Evolutionary conservation across 306 rosid genomes (phyloP), one percentile per base, ranked within the genome.

Genomic region (Styphnolobium japonicum): DNA sequence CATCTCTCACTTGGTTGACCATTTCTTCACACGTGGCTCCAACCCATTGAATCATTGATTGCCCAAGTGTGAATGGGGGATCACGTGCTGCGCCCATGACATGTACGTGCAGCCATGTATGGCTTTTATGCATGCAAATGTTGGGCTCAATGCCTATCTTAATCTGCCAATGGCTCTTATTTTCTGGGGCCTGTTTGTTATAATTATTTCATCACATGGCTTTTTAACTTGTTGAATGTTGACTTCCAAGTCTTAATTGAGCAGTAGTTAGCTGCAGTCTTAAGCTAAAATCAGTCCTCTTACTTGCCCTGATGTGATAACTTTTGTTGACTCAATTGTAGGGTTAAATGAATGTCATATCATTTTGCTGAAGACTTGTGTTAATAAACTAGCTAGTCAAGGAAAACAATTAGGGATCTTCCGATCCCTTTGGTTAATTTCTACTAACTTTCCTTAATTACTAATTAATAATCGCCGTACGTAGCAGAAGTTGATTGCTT

Each of bases 41-140:
- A 11, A 10, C 62, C 34, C 33, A 10, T 69, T 69, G 60, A 39
- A 18, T 5, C 33, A 27, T 16, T 37, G n/a, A 16, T 9, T 6
- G 0, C 18, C 2, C 10, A n/a, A 48, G 10, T 51, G 21, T 72
- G 77, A 72, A 72, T 21, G 15, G 21, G 14, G 0, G 6, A 31
- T 72, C 55, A 42, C 39, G 55, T 42, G 67, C 16, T 42, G 0
- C 53, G 55, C 15, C 33, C 55, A 14, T 37, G 78, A 12, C 36
- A 55, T n/a, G n/a, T 56, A 73, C 67, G 67, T 39, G 64, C 77
- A 51, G 77, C 64, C 48, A 52, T 34, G 51, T 29, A 23, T 42
- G 73, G 56, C 56, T 15, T 15, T 45, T 46, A 36, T 36, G 22
- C 51, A 71, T 71, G 77, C 52, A 72, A 37, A 21, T 36, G 33